Evolutionary conservation across 148 eudicot genomes (phyloP).

Genomic region (Chenopodium formosanum): DNA sequence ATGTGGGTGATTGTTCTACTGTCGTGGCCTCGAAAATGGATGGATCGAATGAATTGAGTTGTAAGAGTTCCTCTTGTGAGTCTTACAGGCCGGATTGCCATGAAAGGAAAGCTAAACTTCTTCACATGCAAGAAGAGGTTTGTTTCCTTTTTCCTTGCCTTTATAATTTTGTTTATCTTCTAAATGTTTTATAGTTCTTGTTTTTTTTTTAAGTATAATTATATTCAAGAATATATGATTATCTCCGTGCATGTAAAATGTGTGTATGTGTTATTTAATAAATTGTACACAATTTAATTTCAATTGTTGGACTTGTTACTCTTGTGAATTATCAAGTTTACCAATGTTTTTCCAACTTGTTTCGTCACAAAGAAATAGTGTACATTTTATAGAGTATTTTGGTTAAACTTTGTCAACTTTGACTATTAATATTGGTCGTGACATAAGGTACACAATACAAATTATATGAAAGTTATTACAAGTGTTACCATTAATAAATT

Average conservation of each 20-base stretch:
- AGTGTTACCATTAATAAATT: too few species aligned
- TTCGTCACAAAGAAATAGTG: not conserved
- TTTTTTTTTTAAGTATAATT: not conserved
- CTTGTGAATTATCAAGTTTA: not conserved
- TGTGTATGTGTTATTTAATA: not conserved
- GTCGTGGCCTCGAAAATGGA: not conserved
- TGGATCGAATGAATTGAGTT: constrained; percentile 10
- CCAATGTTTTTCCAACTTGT: not conserved
- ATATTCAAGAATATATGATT: not conserved
- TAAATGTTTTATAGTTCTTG: not conserved
- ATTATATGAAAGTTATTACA: too few species aligned
- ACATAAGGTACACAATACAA: not conserved
- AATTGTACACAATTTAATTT: too few species aligned
- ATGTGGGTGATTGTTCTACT: not conserved
- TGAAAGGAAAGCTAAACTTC: constrained; percentile 33
- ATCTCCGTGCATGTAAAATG: not conserved
- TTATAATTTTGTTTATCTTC: not conserved
- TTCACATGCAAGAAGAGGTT: constrained; percentile 38
- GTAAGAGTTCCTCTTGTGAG: constrained; percentile 15
- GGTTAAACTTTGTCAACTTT: not conserved
- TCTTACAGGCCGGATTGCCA: constrained; percentile 26
- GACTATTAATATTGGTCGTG: not conserved
- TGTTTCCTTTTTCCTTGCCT: not conserved
- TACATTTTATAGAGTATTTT: not conserved
- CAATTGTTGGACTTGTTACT: not conserved